These are phyloP conservation scores for Suhomyces xylopsoci DNA, from an alignment of 805 yeast genomes.

Conservation along the genomic window DNA sequence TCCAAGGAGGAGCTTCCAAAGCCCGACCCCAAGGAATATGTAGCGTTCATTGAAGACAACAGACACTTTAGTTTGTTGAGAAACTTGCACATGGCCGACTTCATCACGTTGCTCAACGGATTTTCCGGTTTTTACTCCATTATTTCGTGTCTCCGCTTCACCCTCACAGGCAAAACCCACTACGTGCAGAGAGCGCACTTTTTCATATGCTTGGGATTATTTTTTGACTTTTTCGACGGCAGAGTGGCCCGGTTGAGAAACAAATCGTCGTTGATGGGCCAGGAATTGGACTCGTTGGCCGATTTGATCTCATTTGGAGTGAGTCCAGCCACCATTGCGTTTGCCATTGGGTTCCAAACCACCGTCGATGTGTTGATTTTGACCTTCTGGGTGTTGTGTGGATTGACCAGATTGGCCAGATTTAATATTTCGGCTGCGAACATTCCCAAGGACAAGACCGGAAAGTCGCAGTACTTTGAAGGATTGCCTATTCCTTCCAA, in stretches of 20 bases:
- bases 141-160: constrained; percentile 78
- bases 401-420: constrained; percentile 89
- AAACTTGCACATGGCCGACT: constrained; percentile 92
- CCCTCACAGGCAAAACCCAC: constrained; percentile 63
- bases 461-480: constrained; percentile 89
- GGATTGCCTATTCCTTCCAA: constrained; percentile 96
- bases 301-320: constrained; percentile 94
- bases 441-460: constrained; percentile 83
- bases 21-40: constrained; percentile 73
- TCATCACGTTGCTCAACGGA: constrained; percentile 90
- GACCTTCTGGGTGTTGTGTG: constrained; percentile 86
- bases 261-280: constrained; percentile 91
- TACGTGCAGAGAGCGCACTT: constrained; percentile 86
- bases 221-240: constrained; percentile 96
- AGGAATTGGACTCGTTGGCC: constrained; percentile 94
- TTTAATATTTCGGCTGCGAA: constrained; percentile 92
- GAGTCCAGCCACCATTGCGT: constrained; percentile 91
- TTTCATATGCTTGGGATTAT: constrained; percentile 84
- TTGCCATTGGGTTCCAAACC: constrained; percentile 84
- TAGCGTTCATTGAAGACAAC: constrained; percentile 75
- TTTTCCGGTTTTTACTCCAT: constrained; percentile 91
- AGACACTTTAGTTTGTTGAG: constrained; percentile 85
- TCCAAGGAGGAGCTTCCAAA: constrained; percentile 58
- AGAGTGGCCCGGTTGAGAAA: constrained; percentile 93
- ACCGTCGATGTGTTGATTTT: constrained; percentile 75